Base-by-base conservation (phyloP, 768 basidiomycete genomes). In the Boletellus emodensis region DNA sequence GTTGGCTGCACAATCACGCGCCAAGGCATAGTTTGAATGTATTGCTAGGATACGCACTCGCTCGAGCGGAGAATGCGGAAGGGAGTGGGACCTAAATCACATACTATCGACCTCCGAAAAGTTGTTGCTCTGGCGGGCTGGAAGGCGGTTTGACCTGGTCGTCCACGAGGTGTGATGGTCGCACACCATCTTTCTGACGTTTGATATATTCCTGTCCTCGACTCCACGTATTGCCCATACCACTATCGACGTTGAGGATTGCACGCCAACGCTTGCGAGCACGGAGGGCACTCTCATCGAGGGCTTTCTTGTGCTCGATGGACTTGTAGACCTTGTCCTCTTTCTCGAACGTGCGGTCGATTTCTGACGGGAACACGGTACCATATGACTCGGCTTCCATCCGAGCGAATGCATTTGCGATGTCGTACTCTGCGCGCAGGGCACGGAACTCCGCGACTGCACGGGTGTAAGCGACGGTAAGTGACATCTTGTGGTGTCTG, bases 381-480 rank as follows among this genome's bases (percentile, higher is more conserved):
- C 94, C 94, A 61, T 87, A 78, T 8, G 80, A 68, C 58, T 86
- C 76, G 13, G 94, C 93, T 70, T 98, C 93, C 60, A 84, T 72
- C 15, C 77, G 79, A 17, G 95, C 94, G 46, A 90, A 81, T 3
- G 77, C 73, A 35, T 82, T 83, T 2, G 90, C 79, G 43, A 92
- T 77, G 59, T 92, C 81, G 60, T 88, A 85, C 67, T 90, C 87
- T 33, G 92, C 84, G 35, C 94, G 85, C 36, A 99, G 77, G 14
- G 90, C 75, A 40, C 90, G 87, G 71, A 94, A 99, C 68, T 98
- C 91, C 6, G 83, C 77, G 10, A 94, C 77, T 26, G 91, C 86
- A 11, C 75, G 71, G 2, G 78, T 76, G 67, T 99, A 99, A 12
- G 96, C 95, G 40, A 83, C 70, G 4, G 87, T 82, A 26, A 96